Base-by-base conservation (phyloP, 2,329 filamentous ascomycete genomes). In the Mycosphaerella sp. region DNA sequence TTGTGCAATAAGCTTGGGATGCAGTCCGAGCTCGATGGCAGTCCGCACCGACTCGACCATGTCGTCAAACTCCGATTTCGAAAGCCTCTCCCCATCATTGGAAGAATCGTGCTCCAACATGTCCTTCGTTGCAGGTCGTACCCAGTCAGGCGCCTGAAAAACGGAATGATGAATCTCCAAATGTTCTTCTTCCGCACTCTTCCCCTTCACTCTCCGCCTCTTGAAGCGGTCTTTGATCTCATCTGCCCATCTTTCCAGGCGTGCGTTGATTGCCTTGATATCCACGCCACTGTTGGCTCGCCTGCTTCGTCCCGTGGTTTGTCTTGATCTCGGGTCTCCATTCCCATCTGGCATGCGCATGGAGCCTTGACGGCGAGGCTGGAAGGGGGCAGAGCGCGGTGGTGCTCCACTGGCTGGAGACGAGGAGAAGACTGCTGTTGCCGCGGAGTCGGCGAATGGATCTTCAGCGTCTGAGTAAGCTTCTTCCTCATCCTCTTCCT, bases 141-240 rank as follows among this genome's bases (percentile, higher is more conserved):
- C 79, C 57, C 90, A 89, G 54, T 96, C 89, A 0, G 91, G 91
- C 1, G 93, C 79, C 63, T 96, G 90, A 66, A 98, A 98, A 40
- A 98, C 93, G 0, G 90, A 95, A 70, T 97, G 89, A 63, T 97
- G 90, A 54, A 98, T 98, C 73, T 98, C 93, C 30, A 96, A 76
- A 49, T 84, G 84, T 68, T 95, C 88, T 61, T 94, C 88, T 59
- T 94, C 87, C 40, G 83, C 72, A 6, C 79, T 80, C 63, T 82
- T 85, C 44, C 85, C 86, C 67, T 84, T 88, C 48, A 85, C 82
- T 63, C 84, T 84, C 61, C 80, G 77, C 58, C 90, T 87, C 75
- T 95, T 97, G 79, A 98, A 97, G 63, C 94, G 93, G 61, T 89
- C 87, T 27, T 93, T 90, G 64, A 98, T 97, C 72, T 98, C 93